Evolutionary conservation across 208 protist species (phyloP).

Genomic region (Trypanosoma avium): DNA sequence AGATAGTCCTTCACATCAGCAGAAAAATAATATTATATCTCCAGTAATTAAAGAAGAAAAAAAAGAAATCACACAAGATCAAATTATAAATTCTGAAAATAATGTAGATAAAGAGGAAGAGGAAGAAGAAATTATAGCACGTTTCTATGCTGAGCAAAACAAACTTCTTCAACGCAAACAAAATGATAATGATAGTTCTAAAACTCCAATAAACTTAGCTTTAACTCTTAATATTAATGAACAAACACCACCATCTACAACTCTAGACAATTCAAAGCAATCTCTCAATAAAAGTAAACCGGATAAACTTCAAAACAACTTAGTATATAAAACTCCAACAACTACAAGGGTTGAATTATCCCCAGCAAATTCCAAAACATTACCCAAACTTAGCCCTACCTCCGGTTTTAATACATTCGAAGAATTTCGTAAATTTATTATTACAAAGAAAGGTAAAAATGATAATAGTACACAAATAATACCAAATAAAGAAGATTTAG

Average conservation of each 20-base stretch:
- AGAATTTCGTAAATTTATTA: too few relatives aligned
- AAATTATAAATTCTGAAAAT: background rate
- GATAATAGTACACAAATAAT: too few relatives aligned
- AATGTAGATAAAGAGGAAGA: conserved; percentile 3
- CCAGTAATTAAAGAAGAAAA: too few relatives aligned
- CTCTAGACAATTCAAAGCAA: background rate
- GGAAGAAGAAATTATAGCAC: conserved; percentile 4
- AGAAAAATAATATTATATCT: too few relatives aligned
- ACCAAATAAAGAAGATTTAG: too few relatives aligned
- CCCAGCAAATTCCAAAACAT: background rate
- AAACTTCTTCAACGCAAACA: background rate
- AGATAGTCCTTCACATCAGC: background rate
- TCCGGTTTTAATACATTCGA: too few relatives aligned
- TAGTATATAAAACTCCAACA: background rate
- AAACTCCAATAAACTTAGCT: background rate
- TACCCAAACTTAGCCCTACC: background rate
- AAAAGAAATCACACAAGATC: too few relatives aligned
- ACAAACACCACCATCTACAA: background rate
- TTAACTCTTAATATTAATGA: too few relatives aligned
- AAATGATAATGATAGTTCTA: background rate
- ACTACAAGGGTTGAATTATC: too few relatives aligned
- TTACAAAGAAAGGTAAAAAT: too few relatives aligned
- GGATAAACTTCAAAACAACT: background rate
- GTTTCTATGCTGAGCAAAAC: conserved; percentile 5
- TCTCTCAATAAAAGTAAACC: too few relatives aligned